A percentile compares a stretch with the other conserved stretches of the same genome.
These are phyloP conservation scores for Entophlyctis luteolus DNA, from an alignment of 192 early-diverging fungal genomes.

Conservation along the genomic window DNA sequence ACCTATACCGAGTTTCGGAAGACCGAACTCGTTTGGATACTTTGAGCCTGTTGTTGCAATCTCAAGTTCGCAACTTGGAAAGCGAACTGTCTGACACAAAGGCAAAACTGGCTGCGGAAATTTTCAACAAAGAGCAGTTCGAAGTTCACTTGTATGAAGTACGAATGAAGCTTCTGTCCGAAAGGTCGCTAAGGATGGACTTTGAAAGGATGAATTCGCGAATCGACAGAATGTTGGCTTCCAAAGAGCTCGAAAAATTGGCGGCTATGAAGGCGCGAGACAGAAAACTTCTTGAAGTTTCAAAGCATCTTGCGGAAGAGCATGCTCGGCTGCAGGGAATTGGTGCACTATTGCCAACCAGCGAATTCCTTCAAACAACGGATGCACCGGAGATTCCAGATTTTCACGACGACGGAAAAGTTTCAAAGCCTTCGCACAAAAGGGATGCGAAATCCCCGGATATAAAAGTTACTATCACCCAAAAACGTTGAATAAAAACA, in stretches of 20 bases:
- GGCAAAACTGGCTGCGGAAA: slow-evolving; percentile 32
- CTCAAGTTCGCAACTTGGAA: slow-evolving; percentile 36
- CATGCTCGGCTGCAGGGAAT: slow-evolving; percentile 33
- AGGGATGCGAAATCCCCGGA: slow-evolving; percentile 14
- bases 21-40: slow-evolving; percentile 27
- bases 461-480: slow-evolving; percentile 18
- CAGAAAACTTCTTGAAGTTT: slow-evolving; percentile 37
- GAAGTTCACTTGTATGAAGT: slow-evolving; percentile 44
- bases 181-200: slow-evolving; percentile 45
- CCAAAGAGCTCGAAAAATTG: slow-evolving; percentile 32
- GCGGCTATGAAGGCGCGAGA: slow-evolving; percentile 35
- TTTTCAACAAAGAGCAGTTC: slow-evolving; percentile 39
- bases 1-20: slow-evolving; percentile 33
- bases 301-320: slow-evolving; percentile 33
- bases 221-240: slow-evolving; percentile 31
- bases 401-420: slow-evolving; percentile 5
- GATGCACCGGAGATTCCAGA: slow-evolving; percentile 28
- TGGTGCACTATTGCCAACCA: slow-evolving; percentile 34
- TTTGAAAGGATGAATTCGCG: slow-evolving; percentile 43
- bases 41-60: slow-evolving; percentile 28
- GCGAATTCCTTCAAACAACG: slow-evolving; percentile 18
- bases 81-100: slow-evolving; percentile 29
- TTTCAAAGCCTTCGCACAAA: slow-evolving; percentile 6
- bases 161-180: slow-evolving; percentile 31
- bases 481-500: not conserved